Evolutionary conservation across 345 rosid species (phyloP), one percentile per base, ranked within the genome.

Genomic region (Brassica juncea): DNA sequence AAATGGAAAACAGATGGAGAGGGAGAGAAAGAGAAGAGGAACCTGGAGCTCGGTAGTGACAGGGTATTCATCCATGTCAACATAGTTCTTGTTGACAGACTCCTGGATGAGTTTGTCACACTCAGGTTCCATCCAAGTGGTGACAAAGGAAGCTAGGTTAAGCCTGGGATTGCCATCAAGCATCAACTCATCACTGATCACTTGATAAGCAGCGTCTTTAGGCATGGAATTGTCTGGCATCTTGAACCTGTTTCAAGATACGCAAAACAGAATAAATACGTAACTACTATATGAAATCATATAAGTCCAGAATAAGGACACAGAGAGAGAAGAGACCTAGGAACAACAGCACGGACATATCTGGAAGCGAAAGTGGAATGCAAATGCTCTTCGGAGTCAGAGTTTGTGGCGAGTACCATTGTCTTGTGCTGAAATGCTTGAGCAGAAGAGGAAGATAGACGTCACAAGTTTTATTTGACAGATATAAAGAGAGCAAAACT

Each of bases 121-220:
- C 71, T 91, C 96, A 6, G 96, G 96, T 80, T 91, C 96, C 96
- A 91, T 91, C 93, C 96, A 91, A 1, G 96, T 91, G 25, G 93
- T 91, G 31, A 91, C 96, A 37, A 91, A 91, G 28, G 97, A 91
- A 1, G 93, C 97, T 74, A 91, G 31, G 77, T 91, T 89, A 83
- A 91, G 85, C 88, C 93, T 86, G 0, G 97, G 97, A 23, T 87
- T 89, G 5, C 97, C 97, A 62, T 91, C 97, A 2, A 91, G 84
- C 97, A 91, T 91, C 70, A 91, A 80, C 89, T 91, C 96, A 74
- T 91, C 92, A 58, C 66, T 87, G 52, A 91, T 91, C 52, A 89
- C 82, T 84, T 91, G 96, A 71, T 84, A 91, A 1, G 96, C 96
- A 0, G 93, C 96, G 8, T 91, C 96, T 83, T 88, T 91, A 0